Base-by-base conservation (phyloP, 2,329 filamentous ascomycete genomes). In the Colletotrichum sublineola region DNA sequence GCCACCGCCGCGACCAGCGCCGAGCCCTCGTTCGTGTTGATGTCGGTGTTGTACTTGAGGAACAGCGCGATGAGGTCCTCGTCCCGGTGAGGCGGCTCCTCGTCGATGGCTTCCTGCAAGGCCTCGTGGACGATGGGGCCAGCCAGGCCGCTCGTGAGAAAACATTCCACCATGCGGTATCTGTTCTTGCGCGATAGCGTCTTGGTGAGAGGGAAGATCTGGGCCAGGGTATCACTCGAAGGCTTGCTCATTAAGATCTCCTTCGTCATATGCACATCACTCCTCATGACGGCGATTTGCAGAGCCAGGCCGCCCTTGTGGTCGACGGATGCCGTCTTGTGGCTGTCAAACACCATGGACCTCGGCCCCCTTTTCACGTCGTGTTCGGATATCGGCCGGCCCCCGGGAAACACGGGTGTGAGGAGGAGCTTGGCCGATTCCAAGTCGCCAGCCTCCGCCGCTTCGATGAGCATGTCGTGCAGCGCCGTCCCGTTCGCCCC, bases 11-110 rank as follows among this genome's bases (percentile, higher is more conserved):
- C 81, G 0, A 83, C 78, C 18, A 90, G 80, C 2, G 83, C 84
- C n/a, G 84, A 80, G 0, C 87, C 87, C 36, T 86, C 84, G 53
- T 86, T 86, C 66, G 86, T 87, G 74, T 89, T 89, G 48, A 88
- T 83, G 60, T 90, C 87, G 5, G 86, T 86, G 18, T 86, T 84
- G 71, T 88, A 81, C 2, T 83, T 81, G 6, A 91, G 79, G 4
- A 90, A 79, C 5, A 90, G 81, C 8, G 83, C 82, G 66, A 91
- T 87, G 14, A 91, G 79, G 1, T 82, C 81, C 53, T 86, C 83
- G 50, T 90, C 88, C 48, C 87, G 81, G 52, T 82, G 80, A 0
- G 84, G 82, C 1, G 82, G 81, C 15, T 84, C 81, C 53, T 88
- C 85, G 18, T 84, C 82, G 53, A 90, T 85, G n/a, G 86, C 86